Percentiles rank a stretch among this genome's conserved stretches.
Conservation (phyloP, 2,329 filamentous ascomycete species). For the Aspergillus udagawae region DNA sequence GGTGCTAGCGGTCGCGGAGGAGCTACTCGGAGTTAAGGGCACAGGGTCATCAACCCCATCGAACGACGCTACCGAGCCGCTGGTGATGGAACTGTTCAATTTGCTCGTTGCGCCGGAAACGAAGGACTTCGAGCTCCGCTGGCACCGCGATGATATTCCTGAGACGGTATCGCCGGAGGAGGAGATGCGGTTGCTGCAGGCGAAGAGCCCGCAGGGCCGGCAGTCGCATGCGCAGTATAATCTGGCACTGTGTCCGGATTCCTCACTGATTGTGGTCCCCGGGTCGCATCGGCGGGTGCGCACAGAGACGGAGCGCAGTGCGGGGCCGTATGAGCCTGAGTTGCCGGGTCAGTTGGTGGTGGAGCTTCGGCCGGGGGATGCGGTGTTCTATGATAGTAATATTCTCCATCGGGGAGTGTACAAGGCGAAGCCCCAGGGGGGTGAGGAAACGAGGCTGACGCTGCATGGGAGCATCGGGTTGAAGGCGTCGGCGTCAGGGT, state of each 20-base stretch:
- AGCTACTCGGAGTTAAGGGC: conserved; percentile 52
- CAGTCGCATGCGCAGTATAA: conserved; percentile 85
- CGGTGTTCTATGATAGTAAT: conserved; percentile 87
- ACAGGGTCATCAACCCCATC: conserved; percentile 12
- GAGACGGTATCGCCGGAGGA: conserved; percentile 62
- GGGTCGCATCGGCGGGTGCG: conserved; percentile 69
- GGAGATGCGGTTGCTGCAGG: conserved; percentile 58
- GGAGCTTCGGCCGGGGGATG: conserved; percentile 66
- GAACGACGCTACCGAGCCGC: conserved; percentile 48
- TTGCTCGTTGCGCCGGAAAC: conserved; percentile 70
- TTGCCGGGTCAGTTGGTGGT: conserved; percentile 65
- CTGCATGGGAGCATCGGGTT: conserved; percentile 43
- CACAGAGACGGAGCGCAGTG: conserved; percentile 64
- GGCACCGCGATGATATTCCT: conserved; percentile 82
- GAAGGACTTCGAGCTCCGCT: conserved; percentile 67
- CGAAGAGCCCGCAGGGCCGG: conserved; percentile 39
- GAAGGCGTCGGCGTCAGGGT: conserved; percentile 22
- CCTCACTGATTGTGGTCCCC: conserved; percentile 70
- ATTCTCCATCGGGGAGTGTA: conserved; percentile 58
- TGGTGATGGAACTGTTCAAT: conserved; percentile 88
- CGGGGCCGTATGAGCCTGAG: conserved; percentile 59
- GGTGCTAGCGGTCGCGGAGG: conserved; percentile 60
- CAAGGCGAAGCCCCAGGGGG: conserved; percentile 33
- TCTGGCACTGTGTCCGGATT: conserved; percentile 71
- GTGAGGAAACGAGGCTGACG: conserved; percentile 38